Evolutionary conservation across 805 yeast species (phyloP).

Genomic region (Hanseniaspora lindneri): DNA sequence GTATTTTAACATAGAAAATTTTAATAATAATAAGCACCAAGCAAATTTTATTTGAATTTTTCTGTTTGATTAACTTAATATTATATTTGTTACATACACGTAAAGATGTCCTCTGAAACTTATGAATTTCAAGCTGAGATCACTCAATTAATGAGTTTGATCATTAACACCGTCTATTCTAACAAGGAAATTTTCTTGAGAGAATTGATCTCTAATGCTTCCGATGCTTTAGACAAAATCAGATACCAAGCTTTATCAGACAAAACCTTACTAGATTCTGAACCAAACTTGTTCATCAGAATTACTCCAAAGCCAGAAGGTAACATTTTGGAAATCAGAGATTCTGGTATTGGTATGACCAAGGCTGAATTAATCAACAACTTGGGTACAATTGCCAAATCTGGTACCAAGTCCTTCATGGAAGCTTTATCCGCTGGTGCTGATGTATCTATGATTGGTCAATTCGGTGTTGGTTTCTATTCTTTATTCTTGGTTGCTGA

Average conservation of each 20-base stretch:
- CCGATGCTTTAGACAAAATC: slow-evolving; percentile 97
- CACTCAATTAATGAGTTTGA: slow-evolving; percentile 99
- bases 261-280: slow-evolving; percentile 81
- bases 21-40: too few species aligned
- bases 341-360: slow-evolving; percentile 99
- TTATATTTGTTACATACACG: not conserved
- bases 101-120: slow-evolving; percentile 54
- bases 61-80: not conserved
- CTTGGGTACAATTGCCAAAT: slow-evolving; percentile 99
- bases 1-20: too few species aligned
- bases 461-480: slow-evolving; percentile 99
- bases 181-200: slow-evolving; percentile 98
- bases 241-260: slow-evolving; percentile 93
- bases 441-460: slow-evolving; percentile 99
- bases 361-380: slow-evolving; percentile 97
- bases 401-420: slow-evolving; percentile 99
- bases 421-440: slow-evolving; percentile 99
- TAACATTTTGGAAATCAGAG: slow-evolving; percentile 92
- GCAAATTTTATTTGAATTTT: slow-evolving; percentile 13
- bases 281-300: slow-evolving; percentile 94
- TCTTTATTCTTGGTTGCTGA: slow-evolving; percentile 98
- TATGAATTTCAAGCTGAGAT: slow-evolving; percentile 99
- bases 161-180: slow-evolving; percentile 98
- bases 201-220: slow-evolving; percentile 96
- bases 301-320: slow-evolving; percentile 92